Base-by-base conservation (phyloP, 1,139 yeast genomes). In the Casaregolazyma lundiana region DNA sequence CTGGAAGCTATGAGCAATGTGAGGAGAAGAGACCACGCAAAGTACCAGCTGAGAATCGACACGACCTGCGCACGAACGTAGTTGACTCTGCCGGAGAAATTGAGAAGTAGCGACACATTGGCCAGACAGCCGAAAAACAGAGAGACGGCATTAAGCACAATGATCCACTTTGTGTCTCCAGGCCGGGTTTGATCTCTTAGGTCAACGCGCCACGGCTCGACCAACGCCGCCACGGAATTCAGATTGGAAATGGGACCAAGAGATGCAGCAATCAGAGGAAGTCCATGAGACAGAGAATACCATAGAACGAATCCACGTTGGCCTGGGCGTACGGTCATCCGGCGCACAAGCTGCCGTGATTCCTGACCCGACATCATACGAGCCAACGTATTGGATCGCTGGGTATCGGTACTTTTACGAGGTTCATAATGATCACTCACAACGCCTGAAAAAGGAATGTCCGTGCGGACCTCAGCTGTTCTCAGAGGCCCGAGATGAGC, bases 171-270 rank as follows among this genome's bases (percentile, higher is more conserved):
- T 0, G 67, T 63, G 46, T 78, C 83, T 6, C 48, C 49, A 6
- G 53, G 49, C 4, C 30, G 32, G 4, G 47, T 22, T 15, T 68
- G 1, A 68, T 60, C 2, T 5, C 29, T 45, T 1, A 51, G 53
- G 15, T 65, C 64, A 3, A 63, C 48, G 50, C 84, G 68, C 95
- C 95, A 86, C 44, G 75, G 73, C 50, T 84, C 83, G 0, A 81
- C 79, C n/a, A 84, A 70, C 1, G 90, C 85, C 2, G 84, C 78
- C 4, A 84, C 69, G 0, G 90, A 81, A 37, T 81, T 73, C 73
- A 84, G 75, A 55, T 85, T 85, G 4, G 90, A 81, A 26, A 86
- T 59, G 0, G 95, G 95, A 0, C 94, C 94, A 35, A 82, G 57
- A 55, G 90, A 84, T 1, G 94, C 89, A 0, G 89, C 80, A 2